phyloP scores from a whole-genome alignment of 2,329 filamentous ascomycete genomes.

The Paraconiothyrium brasiliense region DNA sequence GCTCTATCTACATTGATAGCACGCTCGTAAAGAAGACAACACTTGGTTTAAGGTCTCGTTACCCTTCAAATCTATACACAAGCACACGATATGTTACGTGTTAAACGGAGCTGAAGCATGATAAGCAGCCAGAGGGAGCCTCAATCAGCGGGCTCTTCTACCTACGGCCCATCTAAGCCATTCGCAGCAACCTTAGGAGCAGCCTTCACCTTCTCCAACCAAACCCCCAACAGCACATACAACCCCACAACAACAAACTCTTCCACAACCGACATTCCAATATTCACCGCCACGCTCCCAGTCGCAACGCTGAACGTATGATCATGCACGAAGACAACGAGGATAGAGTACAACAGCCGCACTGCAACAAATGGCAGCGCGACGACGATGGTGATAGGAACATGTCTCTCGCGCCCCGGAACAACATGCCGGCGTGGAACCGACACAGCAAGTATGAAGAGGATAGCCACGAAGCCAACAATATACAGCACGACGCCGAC shows the following conservation, averaged over 20 bases:
- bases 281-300: not conserved
- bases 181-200: no score
- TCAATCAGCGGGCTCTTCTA: no score
- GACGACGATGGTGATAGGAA: not conserved
- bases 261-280: not conserved
- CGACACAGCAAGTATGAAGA: conserved; percentile 20
- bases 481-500: conserved; percentile 30
- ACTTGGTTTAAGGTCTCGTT: no score
- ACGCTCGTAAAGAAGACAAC: no score
- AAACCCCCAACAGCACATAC: not conserved
- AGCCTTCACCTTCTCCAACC: not conserved
- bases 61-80: no score
- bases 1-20: no score
- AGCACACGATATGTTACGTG: no score
- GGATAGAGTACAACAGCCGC: not conserved
- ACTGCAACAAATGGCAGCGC: not conserved
- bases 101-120: no score
- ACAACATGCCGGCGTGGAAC: not conserved
- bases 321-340: not conserved
- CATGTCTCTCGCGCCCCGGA: not conserved
- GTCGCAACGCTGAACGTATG: not conserved
- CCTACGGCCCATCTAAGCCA: no score
- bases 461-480: conserved; percentile 24
- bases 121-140: no score
- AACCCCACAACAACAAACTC: not conserved